Percentiles rank a stretch among this genome's conserved stretches.
Conservation (phyloP, 192 early-diverging fungal genomes). For the Jimgerdemannia flammicorona region DNA sequence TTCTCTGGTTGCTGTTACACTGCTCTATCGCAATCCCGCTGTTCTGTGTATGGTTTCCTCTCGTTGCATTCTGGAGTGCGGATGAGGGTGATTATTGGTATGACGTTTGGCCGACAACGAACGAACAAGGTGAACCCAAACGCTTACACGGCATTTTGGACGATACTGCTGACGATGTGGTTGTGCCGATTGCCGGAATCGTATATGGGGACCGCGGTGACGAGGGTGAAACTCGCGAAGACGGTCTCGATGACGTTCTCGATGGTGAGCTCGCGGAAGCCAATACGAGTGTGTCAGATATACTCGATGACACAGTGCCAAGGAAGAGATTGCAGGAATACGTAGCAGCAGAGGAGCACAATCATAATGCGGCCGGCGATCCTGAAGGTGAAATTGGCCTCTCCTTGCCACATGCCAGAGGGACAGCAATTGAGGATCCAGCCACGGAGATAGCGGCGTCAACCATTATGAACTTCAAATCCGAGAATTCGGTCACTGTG, state of each 20-base stretch:
- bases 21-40: conserved; percentile 22
- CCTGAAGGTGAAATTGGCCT: background rate
- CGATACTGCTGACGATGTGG: background rate
- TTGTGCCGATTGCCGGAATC: no score
- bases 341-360: background rate
- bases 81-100: conserved; percentile 29
- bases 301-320: background rate
- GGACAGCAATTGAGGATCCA: conserved; percentile 2
- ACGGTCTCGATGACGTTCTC: no score
- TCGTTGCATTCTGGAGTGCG: conserved; percentile 20
- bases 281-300: no score
- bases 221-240: no score
- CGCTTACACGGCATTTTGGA: conserved; percentile 30
- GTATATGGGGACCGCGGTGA: no score
- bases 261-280: no score
- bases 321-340: background rate
- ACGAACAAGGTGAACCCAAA: background rate
- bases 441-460: conserved; percentile 12
- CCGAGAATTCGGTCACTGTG: background rate
- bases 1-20: conserved; percentile 30
- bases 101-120: conserved; percentile 28
- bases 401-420: background rate
- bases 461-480: background rate
- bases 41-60: conserved; percentile 30
- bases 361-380: background rate